These are phyloP conservation scores for Kernera saxatilis DNA, from an alignment of 345 rosid genomes.

Conservation along the genomic window DNA sequence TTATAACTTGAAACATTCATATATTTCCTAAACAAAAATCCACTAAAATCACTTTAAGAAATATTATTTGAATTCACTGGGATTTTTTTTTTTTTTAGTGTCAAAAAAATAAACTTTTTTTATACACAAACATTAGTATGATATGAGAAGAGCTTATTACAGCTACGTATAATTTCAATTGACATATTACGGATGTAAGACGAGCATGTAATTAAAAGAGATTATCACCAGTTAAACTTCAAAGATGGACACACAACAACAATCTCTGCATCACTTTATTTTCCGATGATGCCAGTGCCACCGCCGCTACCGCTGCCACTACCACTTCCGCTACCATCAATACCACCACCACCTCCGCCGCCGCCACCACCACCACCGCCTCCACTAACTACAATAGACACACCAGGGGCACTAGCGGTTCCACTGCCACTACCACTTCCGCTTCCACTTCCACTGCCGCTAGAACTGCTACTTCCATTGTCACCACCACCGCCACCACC, in stretches of 20 bases:
- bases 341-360: background rate
- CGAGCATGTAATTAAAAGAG: too few species aligned
- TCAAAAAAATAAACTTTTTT: too few species aligned
- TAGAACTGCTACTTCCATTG: background rate
- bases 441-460: background rate
- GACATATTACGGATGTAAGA: background rate
- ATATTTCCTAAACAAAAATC: too few species aligned
- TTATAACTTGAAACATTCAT: too few species aligned
- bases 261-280: background rate
- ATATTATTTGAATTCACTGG: too few species aligned
- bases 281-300: background rate
- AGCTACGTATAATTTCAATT: background rate
- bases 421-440: background rate
- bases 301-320: background rate
- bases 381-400: background rate
- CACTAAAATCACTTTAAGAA: too few species aligned
- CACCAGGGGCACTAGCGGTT: background rate
- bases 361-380: conserved; percentile 1
- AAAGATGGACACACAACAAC: too few species aligned
- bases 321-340: background rate
- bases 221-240: too few species aligned
- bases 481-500: background rate
- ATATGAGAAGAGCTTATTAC: background rate
- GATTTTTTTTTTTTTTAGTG: too few species aligned
- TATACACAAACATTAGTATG: too few species aligned